Percentiles rank a stretch among this genome's conserved stretches.
Conservation (phyloP, 2,329 filamentous ascomycete genomes). For the Penicillium sp. region DNA sequence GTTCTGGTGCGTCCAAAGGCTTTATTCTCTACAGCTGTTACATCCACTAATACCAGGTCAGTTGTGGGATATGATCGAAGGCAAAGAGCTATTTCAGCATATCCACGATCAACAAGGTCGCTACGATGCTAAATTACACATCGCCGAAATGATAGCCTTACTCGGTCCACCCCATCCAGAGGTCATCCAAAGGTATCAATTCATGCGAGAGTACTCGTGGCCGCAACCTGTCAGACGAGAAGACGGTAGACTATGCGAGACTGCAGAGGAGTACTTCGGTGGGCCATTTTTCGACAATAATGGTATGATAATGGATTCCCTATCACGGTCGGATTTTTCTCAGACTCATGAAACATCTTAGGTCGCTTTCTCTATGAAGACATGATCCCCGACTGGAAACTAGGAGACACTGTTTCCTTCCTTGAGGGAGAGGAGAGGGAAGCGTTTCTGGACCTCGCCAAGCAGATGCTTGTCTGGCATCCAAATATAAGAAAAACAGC, state of each 20-base stretch:
- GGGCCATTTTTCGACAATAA: slow-evolving; percentile 33
- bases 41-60: slow-evolving; percentile 20
- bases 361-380: slow-evolving; percentile 25
- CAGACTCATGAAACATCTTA: slow-evolving; percentile 20
- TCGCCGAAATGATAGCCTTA: slow-evolving; percentile 40
- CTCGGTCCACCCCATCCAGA: slow-evolving; percentile 34
- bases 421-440: too few species aligned
- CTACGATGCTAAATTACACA: slow-evolving; percentile 33
- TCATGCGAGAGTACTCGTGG: slow-evolving; percentile 26
- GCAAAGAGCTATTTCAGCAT: slow-evolving; percentile 31
- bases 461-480: too few species aligned
- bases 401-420: too few species aligned
- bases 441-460: too few species aligned
- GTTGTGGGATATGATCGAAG: slow-evolving; percentile 35
- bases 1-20: slow-evolving; percentile 24
- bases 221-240: slow-evolving; percentile 23
- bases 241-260: slow-evolving; percentile 26
- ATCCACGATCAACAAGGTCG: slow-evolving; percentile 28
- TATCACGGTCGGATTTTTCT: slow-evolving; percentile 13
- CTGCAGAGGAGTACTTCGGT: slow-evolving; percentile 28
- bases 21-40: slow-evolving; percentile 12
- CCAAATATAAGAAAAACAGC: too few species aligned
- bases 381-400: too few species aligned
- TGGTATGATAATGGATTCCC: slow-evolving; percentile 24
- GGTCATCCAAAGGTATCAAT: slow-evolving; percentile 29